Conservation (phyloP, 345 rosid genomes). For the Firmiana major region DNA sequence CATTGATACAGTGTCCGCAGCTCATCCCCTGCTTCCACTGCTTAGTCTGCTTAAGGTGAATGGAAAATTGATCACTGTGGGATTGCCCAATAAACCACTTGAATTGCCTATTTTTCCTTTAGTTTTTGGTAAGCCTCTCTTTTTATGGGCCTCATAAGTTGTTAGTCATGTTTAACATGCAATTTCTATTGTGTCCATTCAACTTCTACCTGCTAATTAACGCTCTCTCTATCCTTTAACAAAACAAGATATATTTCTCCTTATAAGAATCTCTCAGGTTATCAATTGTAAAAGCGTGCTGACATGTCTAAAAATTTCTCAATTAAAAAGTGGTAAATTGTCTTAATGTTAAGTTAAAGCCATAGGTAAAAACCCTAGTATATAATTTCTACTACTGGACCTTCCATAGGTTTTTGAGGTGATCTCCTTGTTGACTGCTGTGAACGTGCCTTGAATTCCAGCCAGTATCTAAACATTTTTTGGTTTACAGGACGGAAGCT, state of each 20-base stretch:
- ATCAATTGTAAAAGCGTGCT: not conserved
- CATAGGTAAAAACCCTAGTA: not conserved
- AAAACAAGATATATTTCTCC: not conserved
- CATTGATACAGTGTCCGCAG: constrained; percentile 82
- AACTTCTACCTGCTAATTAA: not conserved
- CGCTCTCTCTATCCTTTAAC: not conserved
- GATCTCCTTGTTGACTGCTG: not conserved
- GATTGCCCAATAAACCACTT: constrained; percentile 74
- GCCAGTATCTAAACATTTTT: not conserved
- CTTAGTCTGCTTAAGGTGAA: constrained; percentile 63
- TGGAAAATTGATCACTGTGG: constrained; percentile 71
- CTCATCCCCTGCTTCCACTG: constrained; percentile 65
- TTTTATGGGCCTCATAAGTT: not conserved
- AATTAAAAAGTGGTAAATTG: too few species aligned
- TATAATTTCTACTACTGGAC: not conserved
- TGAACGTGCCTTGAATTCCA: not conserved
- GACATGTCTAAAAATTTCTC: not conserved
- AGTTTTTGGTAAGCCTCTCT: constrained; percentile 44
- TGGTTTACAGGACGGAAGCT: constrained; percentile 56
- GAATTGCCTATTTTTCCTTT: constrained; percentile 73
- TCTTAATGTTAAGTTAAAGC: constrained; percentile 1
- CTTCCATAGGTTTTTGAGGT: not conserved
- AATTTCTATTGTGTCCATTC: not conserved
- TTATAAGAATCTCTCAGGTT: not conserved
- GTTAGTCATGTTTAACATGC: not conserved